Evolutionary conservation across 768 basidiomycete genomes (phyloP), one percentile per base, ranked within the genome.

Genomic region (Suillus alpinus): DNA sequence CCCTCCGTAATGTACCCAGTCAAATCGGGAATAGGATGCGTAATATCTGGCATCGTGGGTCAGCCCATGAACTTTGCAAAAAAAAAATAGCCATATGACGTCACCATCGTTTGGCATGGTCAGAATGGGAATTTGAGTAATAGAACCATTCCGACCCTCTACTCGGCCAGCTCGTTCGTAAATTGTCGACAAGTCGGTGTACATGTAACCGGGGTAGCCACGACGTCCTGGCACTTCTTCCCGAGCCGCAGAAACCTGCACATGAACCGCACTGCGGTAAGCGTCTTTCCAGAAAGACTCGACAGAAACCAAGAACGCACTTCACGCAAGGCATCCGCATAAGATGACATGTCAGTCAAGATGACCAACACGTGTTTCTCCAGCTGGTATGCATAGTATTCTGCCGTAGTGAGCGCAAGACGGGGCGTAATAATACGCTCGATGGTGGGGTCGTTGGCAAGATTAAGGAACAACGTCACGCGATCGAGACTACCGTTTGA

Each of bases 311-410:
- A 49, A 67, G 59, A 49, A 80, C 82, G 63, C 69, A 91, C 91
- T 80, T 94, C 95, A 75, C 95, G 94, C 74, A 98, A 78, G 6
- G 95, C 95, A 76, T 98, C 95, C 46, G 95, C 95, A 75, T 98
- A 97, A 49, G 94, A 96, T 37, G 92, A 94, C 97, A 99, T 99
- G 75, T 99, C 97, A 49, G 97, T 99, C 73, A 98, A 80, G 75
- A 99, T 98, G 63, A 99, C 97, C 73, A 99, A 83, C 52, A 99
- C 97, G 79, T 99, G 97, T 80, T 98, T 99, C 82, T 98, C 97
- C 61, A 99, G 82, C 74, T 98, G 96, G 80, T 99, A 99, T 34
- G 97, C 97, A 72, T 97, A 98, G 81, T 98, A 99, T 69, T 99
- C 97, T 59, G 97, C 97, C 8, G 97, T 98, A 29, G 97, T 98